Conservation (phyloP, 1,139 yeast genomes). For the Hemisphaericaspora subhashii region DNA sequence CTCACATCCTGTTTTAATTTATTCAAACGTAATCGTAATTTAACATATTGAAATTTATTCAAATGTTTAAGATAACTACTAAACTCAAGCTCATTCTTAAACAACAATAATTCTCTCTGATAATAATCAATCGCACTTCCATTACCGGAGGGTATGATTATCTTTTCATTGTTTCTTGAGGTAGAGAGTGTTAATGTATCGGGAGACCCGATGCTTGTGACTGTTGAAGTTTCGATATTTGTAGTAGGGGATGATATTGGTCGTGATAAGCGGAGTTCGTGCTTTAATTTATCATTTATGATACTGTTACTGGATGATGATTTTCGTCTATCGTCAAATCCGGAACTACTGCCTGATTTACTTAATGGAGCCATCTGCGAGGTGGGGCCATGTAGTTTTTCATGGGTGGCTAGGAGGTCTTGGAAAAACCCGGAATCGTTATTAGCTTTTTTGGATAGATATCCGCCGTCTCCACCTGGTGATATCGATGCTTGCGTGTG, state of each 20-base stretch:
- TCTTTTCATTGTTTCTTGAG: background rate
- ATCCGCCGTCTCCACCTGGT: too few relatives aligned
- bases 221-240: conserved; percentile 24
- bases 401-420: conserved; percentile 36
- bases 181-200: background rate
- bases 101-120: conserved; percentile 57
- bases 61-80: conserved; percentile 55
- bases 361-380: conserved; percentile 2
- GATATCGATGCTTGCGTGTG: background rate
- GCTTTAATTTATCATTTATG: conserved; percentile 18
- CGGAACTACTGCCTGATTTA: background rate
- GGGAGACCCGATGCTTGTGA: conserved; percentile 2
- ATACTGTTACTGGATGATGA: conserved; percentile 12
- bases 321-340: conserved; percentile 8
- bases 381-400: conserved; percentile 26
- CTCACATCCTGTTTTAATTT: conserved; percentile 19
- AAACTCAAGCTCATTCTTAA: conserved; percentile 65
- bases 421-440: conserved; percentile 3
- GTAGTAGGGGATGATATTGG: conserved; percentile 27
- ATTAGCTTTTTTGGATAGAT: conserved; percentile 13
- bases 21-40: conserved; percentile 30
- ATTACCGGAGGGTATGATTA: background rate
- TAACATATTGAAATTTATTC: conserved; percentile 47
- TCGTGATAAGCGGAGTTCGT: conserved; percentile 19
- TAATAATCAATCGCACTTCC: conserved; percentile 44